These are phyloP conservation scores for Stenocarpella maydis DNA, from an alignment of 2,329 filamentous ascomycete genomes.

Conservation along the genomic window DNA sequence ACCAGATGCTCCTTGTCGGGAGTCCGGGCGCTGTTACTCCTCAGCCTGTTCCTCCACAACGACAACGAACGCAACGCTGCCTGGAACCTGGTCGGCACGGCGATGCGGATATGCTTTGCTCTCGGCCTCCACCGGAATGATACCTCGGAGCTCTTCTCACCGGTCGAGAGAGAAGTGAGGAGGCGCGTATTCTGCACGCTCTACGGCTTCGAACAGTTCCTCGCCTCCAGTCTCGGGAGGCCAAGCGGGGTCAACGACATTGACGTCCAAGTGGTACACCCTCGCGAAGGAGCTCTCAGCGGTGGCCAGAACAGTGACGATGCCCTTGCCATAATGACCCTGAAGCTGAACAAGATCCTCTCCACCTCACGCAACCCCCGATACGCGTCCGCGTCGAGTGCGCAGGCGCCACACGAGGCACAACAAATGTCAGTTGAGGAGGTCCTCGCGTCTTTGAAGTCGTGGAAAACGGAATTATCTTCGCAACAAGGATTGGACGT, in stretches of 20 bases:
- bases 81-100: constrained; percentile 46
- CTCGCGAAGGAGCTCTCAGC: constrained; percentile 42
- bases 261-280: constrained; percentile 46
- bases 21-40: constrained; percentile 44
- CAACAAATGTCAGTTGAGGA: constrained; percentile 36
- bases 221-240: constrained; percentile 47
- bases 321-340: constrained; percentile 43
- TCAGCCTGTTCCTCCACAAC: constrained; percentile 48
- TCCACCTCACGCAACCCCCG: constrained; percentile 38
- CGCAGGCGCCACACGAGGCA: constrained; percentile 17
- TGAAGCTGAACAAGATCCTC: constrained; percentile 44
- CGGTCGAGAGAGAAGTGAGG: constrained; percentile 45
- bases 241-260: constrained; percentile 47
- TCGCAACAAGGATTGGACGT: constrained; percentile 38
- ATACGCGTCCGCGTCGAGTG: constrained; percentile 25
- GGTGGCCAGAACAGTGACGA: constrained; percentile 38
- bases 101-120: constrained; percentile 44
- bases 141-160: constrained; percentile 43
- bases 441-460: constrained; percentile 38
- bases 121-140: constrained; percentile 45
- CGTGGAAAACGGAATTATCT: constrained; percentile 40
- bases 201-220: constrained; percentile 48
- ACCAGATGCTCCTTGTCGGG: constrained; percentile 45
- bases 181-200: constrained; percentile 49
- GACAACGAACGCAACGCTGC: constrained; percentile 50